A percentile compares a stretch with the other conserved stretches of the same genome.
Conservation (phyloP, 2,329 filamentous ascomycete genomes). For the Endothia cerciana region DNA sequence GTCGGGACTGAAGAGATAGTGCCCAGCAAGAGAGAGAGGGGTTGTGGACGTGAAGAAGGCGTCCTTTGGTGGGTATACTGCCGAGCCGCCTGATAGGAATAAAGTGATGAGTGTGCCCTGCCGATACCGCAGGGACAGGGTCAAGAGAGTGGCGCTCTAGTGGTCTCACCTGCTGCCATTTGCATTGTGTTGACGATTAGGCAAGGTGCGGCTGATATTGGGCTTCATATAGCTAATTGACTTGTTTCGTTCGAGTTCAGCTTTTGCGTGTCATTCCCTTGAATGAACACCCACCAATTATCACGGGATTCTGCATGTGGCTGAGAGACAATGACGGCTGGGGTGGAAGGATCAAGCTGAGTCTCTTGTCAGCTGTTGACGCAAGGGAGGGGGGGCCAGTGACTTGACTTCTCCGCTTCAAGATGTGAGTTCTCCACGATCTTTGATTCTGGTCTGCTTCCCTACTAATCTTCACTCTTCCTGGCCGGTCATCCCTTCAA, state of each 20-base stretch:
- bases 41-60: neutral
- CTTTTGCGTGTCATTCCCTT: neutral
- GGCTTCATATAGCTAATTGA: conserved; percentile 22
- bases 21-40: neutral
- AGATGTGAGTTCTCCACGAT: too few species aligned
- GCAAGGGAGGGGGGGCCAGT: neutral
- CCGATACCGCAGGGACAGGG: neutral
- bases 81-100: neutral
- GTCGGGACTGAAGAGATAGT: neutral
- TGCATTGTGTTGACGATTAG: neutral
- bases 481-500: too few species aligned
- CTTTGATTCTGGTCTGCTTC: too few species aligned
- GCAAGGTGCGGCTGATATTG: conserved; percentile 6
- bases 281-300: neutral
- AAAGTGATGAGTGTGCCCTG: neutral
- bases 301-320: neutral
- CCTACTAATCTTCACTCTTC: too few species aligned
- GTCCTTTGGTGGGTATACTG: neutral
- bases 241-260: neutral
- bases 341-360: neutral
- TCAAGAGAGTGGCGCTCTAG: neutral
- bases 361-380: conserved; percentile 3
- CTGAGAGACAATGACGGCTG: neutral
- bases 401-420: neutral
- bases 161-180: conserved; percentile 3